Evolutionary conservation across 2,329 filamentous ascomycete genomes (phyloP), one percentile per base, ranked within the genome.

Genomic region (Fusarium nygamai): DNA sequence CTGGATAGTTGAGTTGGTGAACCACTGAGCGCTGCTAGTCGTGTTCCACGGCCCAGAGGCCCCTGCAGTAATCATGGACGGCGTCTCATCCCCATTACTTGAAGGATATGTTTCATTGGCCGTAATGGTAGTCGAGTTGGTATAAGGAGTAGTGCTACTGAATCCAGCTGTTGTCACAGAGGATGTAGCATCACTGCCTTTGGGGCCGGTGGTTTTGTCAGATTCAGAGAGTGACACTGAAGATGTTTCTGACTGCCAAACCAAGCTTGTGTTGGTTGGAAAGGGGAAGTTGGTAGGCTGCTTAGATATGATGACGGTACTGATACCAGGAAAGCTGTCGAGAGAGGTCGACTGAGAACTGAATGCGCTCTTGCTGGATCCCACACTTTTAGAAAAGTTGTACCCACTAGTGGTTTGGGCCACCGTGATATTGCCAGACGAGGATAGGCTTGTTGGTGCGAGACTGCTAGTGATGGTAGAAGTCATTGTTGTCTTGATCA

Each of bases 391-490:
- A 16, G 75, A 68, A 20, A 63, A 67, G 44, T 65, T 75, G 51
- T 68, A 75, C 3, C 53, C 64, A 39, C 67, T 72, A 27, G 44
- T 72, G 24, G 47, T 74, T 51, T 57, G 64, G 46, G 64, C 54
- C 33, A 53, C 56, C 19, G 59, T 74, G n/a, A 56, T 29, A 22
- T 64, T 69, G 22, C 36, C 34, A 41, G 71, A 59, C 16, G 51
- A 44, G 27, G 60, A 61, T n/a, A 58, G 43, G 10, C 48, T 48
- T 39, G 60, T 69, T 48, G 61, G 69, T 4, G 33, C 31, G 22
- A 67, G 63, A 11, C 51, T 70, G 24, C 68, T 74, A 33, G 58
- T 67, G 57, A 75, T 73, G 14, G 64, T 74, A 20, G 72, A 74
- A 50, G 60, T 61, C 64, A 66, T 69, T 19, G 60, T 66, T 22